Conservation (phyloP, 306 rosid species). For the Luffa acutangula region DNA sequence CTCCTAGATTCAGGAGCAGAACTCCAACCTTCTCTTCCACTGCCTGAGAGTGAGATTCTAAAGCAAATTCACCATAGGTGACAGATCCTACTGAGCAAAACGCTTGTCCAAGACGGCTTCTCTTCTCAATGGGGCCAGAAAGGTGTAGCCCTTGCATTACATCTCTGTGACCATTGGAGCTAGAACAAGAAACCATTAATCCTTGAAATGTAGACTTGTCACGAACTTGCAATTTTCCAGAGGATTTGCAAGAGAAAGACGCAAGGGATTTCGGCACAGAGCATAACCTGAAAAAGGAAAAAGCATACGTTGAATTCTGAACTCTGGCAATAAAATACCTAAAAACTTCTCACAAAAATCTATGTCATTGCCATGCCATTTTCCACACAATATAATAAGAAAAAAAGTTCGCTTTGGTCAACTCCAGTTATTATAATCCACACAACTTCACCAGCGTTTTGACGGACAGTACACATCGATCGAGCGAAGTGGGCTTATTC, state of each 20-base stretch:
- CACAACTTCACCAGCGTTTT: background rate
- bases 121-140: slow-evolving; percentile 22
- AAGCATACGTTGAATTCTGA: background rate
- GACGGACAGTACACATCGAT: background rate
- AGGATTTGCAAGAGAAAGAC: slow-evolving; percentile 21
- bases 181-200: slow-evolving; percentile 24
- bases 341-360: too few species aligned
- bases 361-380: background rate
- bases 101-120: slow-evolving; percentile 22
- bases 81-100: slow-evolving; percentile 35
- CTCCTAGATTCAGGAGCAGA: slow-evolving; percentile 91
- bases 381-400: background rate
- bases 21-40: slow-evolving; percentile 83
- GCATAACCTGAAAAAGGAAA: slow-evolving; percentile 26
- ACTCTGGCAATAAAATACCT: background rate
- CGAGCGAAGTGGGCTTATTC: background rate
- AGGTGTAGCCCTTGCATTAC: slow-evolving; percentile 14
- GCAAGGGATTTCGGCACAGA: slow-evolving; percentile 18
- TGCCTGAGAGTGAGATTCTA: slow-evolving; percentile 33
- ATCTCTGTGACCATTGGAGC: slow-evolving; percentile 18
- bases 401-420: background rate
- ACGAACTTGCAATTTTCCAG: background rate
- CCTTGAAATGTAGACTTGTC: slow-evolving; percentile 27
- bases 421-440: background rate
- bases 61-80: slow-evolving; percentile 29